These are phyloP conservation scores for Globisporangium viniferum DNA, from an alignment of 352 stramenopile species.

Conservation along the genomic window DNA sequence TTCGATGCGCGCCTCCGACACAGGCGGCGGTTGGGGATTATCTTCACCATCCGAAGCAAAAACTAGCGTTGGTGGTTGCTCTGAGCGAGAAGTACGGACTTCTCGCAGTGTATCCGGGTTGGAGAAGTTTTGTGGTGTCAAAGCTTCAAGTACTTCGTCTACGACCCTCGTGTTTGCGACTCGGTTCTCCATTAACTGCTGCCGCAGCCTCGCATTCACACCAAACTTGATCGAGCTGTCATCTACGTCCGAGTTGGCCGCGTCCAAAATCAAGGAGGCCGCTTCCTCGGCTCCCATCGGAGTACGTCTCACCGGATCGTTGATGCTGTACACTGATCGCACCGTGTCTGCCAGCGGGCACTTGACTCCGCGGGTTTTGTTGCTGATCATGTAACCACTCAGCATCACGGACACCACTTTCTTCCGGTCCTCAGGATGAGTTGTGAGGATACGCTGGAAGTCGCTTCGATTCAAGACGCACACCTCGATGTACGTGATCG, in stretches of 20 bases:
- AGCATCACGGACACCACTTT: slow-evolving; percentile 20
- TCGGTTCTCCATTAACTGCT: not conserved
- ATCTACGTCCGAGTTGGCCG: not conserved
- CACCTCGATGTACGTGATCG: slow-evolving; percentile 35
- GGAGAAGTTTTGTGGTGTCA: not conserved
- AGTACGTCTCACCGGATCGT: not conserved
- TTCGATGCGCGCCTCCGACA: not conserved
- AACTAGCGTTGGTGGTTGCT: not conserved
- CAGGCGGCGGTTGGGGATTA: not conserved
- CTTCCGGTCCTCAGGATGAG: slow-evolving; percentile 24
- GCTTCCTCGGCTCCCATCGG: not conserved
- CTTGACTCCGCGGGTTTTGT: slow-evolving; percentile 13
- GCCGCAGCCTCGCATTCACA: not conserved
- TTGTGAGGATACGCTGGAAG: slow-evolving; percentile 27
- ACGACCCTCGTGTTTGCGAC: not conserved
- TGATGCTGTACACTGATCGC: slow-evolving; percentile 1
- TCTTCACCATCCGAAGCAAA: not conserved
- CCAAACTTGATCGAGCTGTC: not conserved
- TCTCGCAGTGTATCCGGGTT: not conserved
- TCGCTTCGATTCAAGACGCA: slow-evolving; percentile 21
- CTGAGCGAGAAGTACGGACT: not conserved
- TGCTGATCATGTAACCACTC: slow-evolving; percentile 15
- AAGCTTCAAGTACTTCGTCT: not conserved
- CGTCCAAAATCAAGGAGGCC: not conserved
- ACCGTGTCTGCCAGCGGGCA: slow-evolving; percentile 18